phyloP scores from a whole-genome alignment of 306 rosid genomes.

The Fragaria ananassa region DNA sequence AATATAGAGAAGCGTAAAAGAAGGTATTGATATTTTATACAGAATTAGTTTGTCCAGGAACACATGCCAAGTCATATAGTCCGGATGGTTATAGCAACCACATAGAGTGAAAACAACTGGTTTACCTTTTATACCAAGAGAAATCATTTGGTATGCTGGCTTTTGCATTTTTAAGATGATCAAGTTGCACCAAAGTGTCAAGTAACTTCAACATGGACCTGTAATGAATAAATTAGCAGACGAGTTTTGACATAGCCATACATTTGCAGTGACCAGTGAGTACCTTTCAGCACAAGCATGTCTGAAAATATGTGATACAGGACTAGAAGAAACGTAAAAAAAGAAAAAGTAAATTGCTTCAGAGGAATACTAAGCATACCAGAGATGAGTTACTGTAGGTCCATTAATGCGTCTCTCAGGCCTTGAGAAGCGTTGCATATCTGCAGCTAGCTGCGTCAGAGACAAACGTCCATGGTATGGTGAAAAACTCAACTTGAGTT shows the following conservation, averaged over 20 bases:
- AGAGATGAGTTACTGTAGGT: constrained; percentile 88
- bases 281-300: constrained; percentile 7
- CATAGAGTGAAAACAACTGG: not conserved
- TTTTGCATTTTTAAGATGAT: constrained; percentile 97
- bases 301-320: not conserved
- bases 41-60: not conserved
- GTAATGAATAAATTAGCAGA: constrained; percentile 30
- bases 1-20: not conserved
- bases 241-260: not conserved
- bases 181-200: constrained; percentile 96
- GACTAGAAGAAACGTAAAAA: not conserved
- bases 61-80: not conserved
- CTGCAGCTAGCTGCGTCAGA: constrained; percentile 80
- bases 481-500: constrained; percentile 19
- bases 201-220: constrained; percentile 98
- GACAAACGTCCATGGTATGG: constrained; percentile 20
- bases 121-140: constrained; percentile 97
- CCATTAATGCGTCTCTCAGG: constrained; percentile 98
- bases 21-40: not conserved
- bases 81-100: not conserved
- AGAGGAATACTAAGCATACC: constrained; percentile 49
- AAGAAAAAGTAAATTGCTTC: constrained; percentile 3
- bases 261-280: not conserved
- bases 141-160: constrained; percentile 99
- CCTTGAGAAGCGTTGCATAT: constrained; percentile 98